Conservation (phyloP, 257 asterid genomes). For the Petunia axillaris region DNA sequence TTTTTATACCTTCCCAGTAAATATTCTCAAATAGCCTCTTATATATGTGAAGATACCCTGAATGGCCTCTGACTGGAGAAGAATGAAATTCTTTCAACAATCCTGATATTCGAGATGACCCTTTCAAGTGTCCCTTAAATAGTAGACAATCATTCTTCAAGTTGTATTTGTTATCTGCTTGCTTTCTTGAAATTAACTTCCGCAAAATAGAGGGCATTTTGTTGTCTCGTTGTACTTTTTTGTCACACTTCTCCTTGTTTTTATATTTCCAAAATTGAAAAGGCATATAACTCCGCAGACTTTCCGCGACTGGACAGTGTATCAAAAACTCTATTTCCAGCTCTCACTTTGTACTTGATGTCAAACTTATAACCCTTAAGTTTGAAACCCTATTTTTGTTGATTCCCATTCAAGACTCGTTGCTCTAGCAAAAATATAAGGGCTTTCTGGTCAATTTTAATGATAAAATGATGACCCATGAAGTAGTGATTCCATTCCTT, state of each 20-base stretch:
- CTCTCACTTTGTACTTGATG: not conserved
- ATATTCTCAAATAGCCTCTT: not conserved
- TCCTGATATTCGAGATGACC: not conserved
- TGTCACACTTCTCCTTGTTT: not conserved
- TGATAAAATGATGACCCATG: not conserved
- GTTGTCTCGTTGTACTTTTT: not conserved
- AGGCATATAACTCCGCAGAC: not conserved
- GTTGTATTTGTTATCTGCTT: not conserved
- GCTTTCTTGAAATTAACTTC: not conserved
- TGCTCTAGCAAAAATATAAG: not conserved
- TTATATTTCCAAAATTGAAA: not conserved
- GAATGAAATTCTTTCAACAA: not conserved
- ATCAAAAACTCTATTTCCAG: not conserved
- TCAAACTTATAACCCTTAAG: not conserved
- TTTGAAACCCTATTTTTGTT: not conserved
- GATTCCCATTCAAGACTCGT: not conserved
- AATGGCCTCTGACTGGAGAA: not conserved
- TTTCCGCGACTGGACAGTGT: not conserved
- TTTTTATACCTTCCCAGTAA: not conserved
- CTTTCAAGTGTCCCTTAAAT: not conserved
- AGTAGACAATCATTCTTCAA: conserved; percentile 1
- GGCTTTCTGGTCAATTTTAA: not conserved
- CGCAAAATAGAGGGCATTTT: not conserved
- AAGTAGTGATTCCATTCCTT: not conserved
- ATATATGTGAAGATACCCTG: not conserved